Evolutionary conservation across 805 yeast species (phyloP), one percentile per base, ranked within the genome.

Genomic region (Barnettozyma wickerhamii): DNA sequence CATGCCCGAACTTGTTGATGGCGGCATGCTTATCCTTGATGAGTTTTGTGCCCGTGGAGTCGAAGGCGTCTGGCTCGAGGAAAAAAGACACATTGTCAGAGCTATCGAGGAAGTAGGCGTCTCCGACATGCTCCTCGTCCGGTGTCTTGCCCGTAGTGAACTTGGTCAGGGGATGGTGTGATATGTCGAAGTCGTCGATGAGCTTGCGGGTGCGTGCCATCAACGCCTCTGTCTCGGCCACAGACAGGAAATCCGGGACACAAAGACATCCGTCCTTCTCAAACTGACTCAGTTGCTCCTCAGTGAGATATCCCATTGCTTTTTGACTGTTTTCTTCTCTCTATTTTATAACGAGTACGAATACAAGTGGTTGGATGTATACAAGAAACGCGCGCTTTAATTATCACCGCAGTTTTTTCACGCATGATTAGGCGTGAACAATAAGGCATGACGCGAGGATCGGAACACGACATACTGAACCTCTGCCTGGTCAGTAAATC

Each of bases 1-100:
- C 87, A 54, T 85, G 95, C 5, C 93, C 95, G 31, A 85, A 77
- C 62, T 85, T 85, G 62, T 85, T 85, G 54, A 85, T 69, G 1
- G 90, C 74, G 45, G 59, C 62, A 21, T 72, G 72, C 45, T 79
- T 68, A 9, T 82, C 75, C 51, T 65, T 73, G 19, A 58, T 59
- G 46, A 84, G 64, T 6, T 15, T 31, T 18, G 71, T 50, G n/a
- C 84, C 84, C 2, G 61, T 42, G 10, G 50, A 56, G 48, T 76
- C 75, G 48, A 84, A 74, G 0, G 91, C 88, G 50, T 75, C 85
- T 3, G 76, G 76, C 50, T 84, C 95, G 46, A 84, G 77, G 59
- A 84, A 85, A 53, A 64, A 85, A 3, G 77, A 69, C 5, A 85
- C 67, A 46, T 84, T 83, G 51, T 84, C 84, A 0, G 85, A 71